Percentiles rank a stretch among this genome's conserved stretches.
Evolutionary conservation across 768 basidiomycete genomes (phyloP).

Genomic region (Tricholoma furcatifolium): DNA sequence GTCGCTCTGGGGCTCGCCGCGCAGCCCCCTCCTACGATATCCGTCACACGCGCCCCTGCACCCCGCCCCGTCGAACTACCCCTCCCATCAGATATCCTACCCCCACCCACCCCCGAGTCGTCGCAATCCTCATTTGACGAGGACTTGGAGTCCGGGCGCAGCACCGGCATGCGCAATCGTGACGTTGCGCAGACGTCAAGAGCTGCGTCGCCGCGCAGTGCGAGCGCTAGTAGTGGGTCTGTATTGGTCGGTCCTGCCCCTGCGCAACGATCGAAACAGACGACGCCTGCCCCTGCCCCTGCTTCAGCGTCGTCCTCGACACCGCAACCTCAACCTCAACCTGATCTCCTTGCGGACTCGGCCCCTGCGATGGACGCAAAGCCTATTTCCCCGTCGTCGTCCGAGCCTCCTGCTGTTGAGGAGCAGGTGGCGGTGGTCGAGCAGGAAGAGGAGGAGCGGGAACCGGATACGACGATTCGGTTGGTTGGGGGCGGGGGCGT

Average conservation of each 20-base stretch:
- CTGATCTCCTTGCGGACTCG: slow-evolving; percentile 49
- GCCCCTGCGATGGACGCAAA: slow-evolving; percentile 34
- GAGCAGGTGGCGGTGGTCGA: slow-evolving; percentile 7
- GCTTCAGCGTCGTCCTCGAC: slow-evolving; percentile 8
- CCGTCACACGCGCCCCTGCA: slow-evolving; percentile 68
- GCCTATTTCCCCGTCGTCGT: slow-evolving; percentile 34
- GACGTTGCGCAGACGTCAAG: slow-evolving; percentile 23
- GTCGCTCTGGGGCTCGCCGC: slow-evolving; percentile 17
- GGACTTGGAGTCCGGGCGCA: slow-evolving; percentile 50
- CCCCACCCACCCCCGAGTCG: slow-evolving; percentile 46
- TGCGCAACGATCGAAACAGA: background rate
- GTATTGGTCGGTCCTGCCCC: background rate
- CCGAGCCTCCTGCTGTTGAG: slow-evolving; percentile 1
- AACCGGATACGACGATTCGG: slow-evolving; percentile 48
- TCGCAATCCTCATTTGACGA: slow-evolving; percentile 41
- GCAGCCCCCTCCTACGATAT: slow-evolving; percentile 45
- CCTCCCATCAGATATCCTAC: slow-evolving; percentile 55
- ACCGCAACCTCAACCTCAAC: slow-evolving; percentile 11
- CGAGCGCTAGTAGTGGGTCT: background rate
- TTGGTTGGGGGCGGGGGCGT: slow-evolving; percentile 58
- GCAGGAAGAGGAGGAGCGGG: slow-evolving; percentile 13
- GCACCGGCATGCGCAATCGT: slow-evolving; percentile 36
- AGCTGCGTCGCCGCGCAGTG: slow-evolving; percentile 8
- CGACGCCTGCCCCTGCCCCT: background rate
- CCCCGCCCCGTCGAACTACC: slow-evolving; percentile 73